Percentiles rank a stretch among this genome's conserved stretches.
phyloP scores from a whole-genome alignment of 148 eudicot genomes.

The Rhododendron vialii region DNA sequence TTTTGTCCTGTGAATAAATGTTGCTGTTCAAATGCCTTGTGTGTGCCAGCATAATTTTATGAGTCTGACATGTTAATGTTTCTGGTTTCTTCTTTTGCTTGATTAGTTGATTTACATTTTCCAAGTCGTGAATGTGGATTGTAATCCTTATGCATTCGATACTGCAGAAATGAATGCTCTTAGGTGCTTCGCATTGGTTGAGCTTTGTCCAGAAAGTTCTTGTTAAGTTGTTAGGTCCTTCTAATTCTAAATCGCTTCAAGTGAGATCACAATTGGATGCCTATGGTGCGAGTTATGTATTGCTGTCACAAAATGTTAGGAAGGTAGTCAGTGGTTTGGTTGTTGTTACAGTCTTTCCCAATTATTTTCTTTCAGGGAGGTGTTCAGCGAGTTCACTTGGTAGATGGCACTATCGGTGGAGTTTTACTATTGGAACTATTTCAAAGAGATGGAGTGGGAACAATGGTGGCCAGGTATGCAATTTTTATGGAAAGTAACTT shows the following conservation, averaged over 20 bases:
- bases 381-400: conserved; percentile 86
- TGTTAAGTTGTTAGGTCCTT: not conserved
- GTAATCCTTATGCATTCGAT: not conserved
- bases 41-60: not conserved
- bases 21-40: too few species aligned
- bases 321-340: not conserved
- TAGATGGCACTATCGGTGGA: conserved; percentile 86
- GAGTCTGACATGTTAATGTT: not conserved
- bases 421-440: conserved; percentile 79
- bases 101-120: not conserved
- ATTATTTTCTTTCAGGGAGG: conserved; percentile 59
- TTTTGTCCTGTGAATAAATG: too few species aligned
- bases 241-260: not conserved
- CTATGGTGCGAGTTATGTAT: not conserved
- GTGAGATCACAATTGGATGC: not conserved
- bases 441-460: conserved; percentile 93
- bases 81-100: not conserved
- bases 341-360: not conserved
- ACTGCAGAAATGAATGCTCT: not conserved
- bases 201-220: not conserved
- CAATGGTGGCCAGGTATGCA: conserved; percentile 91
- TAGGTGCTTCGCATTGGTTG: not conserved
- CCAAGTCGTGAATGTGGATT: not conserved
- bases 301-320: not conserved
- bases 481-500: not conserved